Percentiles rank a stretch among this genome's conserved stretches.
These are phyloP conservation scores for Tulasnella sp. DNA, from an alignment of 768 basidiomycete genomes.

Conservation along the genomic window DNA sequence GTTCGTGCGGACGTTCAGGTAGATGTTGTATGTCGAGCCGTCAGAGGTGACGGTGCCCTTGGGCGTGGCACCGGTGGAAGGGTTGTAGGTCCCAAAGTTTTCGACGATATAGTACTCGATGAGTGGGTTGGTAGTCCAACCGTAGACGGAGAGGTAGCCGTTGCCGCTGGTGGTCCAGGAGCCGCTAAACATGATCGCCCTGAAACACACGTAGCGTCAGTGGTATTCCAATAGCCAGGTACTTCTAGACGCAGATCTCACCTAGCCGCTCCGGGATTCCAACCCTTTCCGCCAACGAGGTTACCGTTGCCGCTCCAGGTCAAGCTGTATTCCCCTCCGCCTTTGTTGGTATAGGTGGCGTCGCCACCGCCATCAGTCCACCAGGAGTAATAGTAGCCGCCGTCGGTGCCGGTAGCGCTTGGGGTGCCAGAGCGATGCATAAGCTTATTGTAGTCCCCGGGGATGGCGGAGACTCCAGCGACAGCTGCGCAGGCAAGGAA, in stretches of 20 bases:
- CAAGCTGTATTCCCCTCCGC: slow-evolving; percentile 28
- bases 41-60: slow-evolving; percentile 11
- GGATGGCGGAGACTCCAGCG: too few relatives aligned
- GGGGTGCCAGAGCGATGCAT: slow-evolving; percentile 10
- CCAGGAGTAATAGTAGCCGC: slow-evolving; percentile 33
- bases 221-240: too few relatives aligned
- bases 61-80: slow-evolving; percentile 2
- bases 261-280: slow-evolving; percentile 30
- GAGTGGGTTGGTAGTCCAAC: slow-evolving; percentile 13
- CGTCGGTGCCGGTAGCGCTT: slow-evolving; percentile 27
- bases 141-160: slow-evolving; percentile 11
- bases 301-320: slow-evolving; percentile 29
- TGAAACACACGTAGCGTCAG: not conserved
- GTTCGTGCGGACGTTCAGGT: slow-evolving; percentile 11
- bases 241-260: not conserved
- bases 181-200: slow-evolving; percentile 1
- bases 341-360: slow-evolving; percentile 29
- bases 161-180: not conserved
- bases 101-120: slow-evolving; percentile 17
- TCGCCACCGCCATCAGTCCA: slow-evolving; percentile 29
- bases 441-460: not conserved
- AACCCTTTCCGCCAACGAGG: slow-evolving; percentile 35
- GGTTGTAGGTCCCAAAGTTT: slow-evolving; percentile 11
- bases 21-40: slow-evolving; percentile 12
- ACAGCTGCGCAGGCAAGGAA: too few relatives aligned